Conservation (phyloP, 257 asterid genomes). For the Jaltomata sinuosa region DNA sequence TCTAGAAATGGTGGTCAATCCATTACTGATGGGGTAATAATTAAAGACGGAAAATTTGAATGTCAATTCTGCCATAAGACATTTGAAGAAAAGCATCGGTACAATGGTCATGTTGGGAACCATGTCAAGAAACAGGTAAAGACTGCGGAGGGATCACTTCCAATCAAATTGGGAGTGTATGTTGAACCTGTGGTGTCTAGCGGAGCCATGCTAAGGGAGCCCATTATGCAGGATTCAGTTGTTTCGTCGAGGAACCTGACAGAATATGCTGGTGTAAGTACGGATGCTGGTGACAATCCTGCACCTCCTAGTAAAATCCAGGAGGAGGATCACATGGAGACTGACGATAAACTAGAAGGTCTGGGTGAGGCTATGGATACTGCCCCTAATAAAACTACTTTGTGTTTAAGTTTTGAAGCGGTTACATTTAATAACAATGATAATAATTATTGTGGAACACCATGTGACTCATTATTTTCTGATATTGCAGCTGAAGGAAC, state of each 20-base stretch:
- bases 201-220: conserved; percentile 18
- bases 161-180: conserved; percentile 6
- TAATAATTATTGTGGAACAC: neutral
- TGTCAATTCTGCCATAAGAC: conserved; percentile 69
- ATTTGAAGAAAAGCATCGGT: conserved; percentile 48
- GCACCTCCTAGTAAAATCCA: conserved; percentile 11
- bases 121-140: conserved; percentile 51
- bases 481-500: conserved; percentile 13
- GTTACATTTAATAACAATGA: conserved; percentile 8
- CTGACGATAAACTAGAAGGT: conserved; percentile 7
- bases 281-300: conserved; percentile 1
- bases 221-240: conserved; percentile 15
- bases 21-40: conserved; percentile 58
- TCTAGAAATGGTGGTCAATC: conserved; percentile 29
- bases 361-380: conserved; percentile 15
- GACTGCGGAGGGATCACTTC: conserved; percentile 25
- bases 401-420: conserved; percentile 14
- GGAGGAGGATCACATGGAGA: conserved; percentile 16
- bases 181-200: conserved; percentile 14
- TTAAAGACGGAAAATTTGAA: conserved; percentile 53
- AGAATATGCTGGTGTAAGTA: conserved; percentile 11
- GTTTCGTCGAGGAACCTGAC: conserved; percentile 3
- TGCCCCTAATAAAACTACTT: conserved; percentile 7
- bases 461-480: neutral
- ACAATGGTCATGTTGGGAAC: conserved; percentile 65